phyloP scores from a whole-genome alignment of 2,329 filamentous ascomycete species.

The Claviceps citrina region DNA sequence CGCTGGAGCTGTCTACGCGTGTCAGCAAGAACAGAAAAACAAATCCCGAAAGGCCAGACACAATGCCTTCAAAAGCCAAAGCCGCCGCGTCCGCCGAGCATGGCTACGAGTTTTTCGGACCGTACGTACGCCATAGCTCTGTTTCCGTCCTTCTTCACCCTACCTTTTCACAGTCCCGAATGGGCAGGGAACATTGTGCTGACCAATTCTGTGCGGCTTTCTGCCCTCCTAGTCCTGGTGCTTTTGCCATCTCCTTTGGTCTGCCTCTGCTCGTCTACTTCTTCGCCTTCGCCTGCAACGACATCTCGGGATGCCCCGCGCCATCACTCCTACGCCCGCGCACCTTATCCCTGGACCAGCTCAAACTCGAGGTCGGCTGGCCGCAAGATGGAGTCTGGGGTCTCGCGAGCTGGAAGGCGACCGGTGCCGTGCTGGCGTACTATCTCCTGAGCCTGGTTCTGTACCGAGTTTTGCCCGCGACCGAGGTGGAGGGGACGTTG shows the following conservation, averaged over 20 bases:
- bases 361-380: conserved; percentile 76
- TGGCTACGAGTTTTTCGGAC: conserved; percentile 37
- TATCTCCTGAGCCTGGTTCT: conserved; percentile 62
- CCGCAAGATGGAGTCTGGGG: conserved; percentile 53
- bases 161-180: no score
- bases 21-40: no score
- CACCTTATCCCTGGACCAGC: conserved; percentile 51
- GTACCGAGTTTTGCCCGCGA: conserved; percentile 61
- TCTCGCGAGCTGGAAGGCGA: conserved; percentile 53
- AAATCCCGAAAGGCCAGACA: no score
- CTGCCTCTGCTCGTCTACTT: conserved; percentile 67
- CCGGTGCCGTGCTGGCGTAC: conserved; percentile 59
- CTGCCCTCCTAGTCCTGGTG: conserved; percentile 51
- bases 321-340: conserved; percentile 63
- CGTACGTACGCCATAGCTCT: conserved; percentile 21
- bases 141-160: neutral
- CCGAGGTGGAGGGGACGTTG: conserved; percentile 53
- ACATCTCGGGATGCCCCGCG: conserved; percentile 77
- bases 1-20: neutral
- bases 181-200: no score
- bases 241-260: conserved; percentile 61
- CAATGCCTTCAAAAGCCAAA: conserved; percentile 20
- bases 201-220: no score
- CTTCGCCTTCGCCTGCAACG: conserved; percentile 79
- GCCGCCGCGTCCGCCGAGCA: conserved; percentile 17